A percentile compares a stretch with the other conserved stretches of the same genome.
phyloP scores from a whole-genome alignment of 2,329 filamentous ascomycete genomes.

The Diaporthe citriasiana region DNA sequence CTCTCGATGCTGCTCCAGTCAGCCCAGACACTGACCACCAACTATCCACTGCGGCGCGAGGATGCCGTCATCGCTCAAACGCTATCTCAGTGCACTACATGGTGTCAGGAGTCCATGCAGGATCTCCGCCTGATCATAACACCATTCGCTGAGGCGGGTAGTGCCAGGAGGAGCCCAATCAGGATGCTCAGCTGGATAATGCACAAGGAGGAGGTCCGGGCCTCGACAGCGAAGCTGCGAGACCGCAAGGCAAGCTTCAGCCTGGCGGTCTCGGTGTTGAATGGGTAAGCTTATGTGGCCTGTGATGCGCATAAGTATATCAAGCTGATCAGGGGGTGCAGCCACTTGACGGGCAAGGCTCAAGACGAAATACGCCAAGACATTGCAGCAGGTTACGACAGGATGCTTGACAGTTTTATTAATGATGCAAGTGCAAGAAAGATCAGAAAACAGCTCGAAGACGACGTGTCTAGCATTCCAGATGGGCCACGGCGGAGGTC shows the following conservation, averaged over 20 bases:
- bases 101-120: conserved; percentile 22
- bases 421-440: background rate
- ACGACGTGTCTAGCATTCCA: conserved; percentile 5
- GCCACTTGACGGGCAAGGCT: conserved; percentile 1
- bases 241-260: conserved; percentile 9
- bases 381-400: conserved; percentile 1
- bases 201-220: conserved; percentile 11
- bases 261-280: background rate
- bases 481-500: background rate
- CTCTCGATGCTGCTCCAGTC: background rate
- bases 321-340: background rate
- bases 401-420: background rate
- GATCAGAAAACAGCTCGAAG: conserved; percentile 3
- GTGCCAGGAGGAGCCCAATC: background rate
- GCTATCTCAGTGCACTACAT: conserved; percentile 4
- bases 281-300: background rate
- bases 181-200: conserved; percentile 16
- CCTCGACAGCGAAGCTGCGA: conserved; percentile 13
- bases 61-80: conserved; percentile 1
- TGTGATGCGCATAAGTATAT: background rate
- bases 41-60: background rate
- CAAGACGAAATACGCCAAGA: background rate
- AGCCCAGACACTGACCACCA: background rate
- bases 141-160: background rate
- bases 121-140: background rate